Evolutionary conservation across 164 flowering plant genomes (phyloP), one percentile per base, ranked within the genome.

Genomic region (Dillenia suffruticosa): DNA sequence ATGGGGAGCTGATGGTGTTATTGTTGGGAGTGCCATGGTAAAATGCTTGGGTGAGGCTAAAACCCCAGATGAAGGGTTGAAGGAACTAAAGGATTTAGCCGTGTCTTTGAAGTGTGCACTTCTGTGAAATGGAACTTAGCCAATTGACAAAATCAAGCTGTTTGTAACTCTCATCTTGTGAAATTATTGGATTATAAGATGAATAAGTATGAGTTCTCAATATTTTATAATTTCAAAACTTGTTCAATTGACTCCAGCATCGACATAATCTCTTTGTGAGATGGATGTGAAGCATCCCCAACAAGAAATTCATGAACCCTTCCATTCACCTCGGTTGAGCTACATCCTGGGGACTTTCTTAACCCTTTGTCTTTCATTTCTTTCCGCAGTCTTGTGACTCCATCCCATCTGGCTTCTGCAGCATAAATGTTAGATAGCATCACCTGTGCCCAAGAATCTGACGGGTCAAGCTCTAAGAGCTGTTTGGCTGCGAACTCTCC

Each of bases 1-100:
- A 62, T 90, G 98, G 97, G 98, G 98, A 72, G 94, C 97, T 19
- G 98, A 90, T 74, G 98, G 97, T 43, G 96, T 90, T 63, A 93
- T 90, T 65, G 94, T 93, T 62, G 97, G 98, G 6, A 93, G 97
- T 73, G 98, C 97, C 11, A 85, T 85, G 77, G 97, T 90, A 63
- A 90, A 74, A 72, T 14, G 88, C 49, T 64, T 93, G 55, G 91
- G 85, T 5, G 95, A 84, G 15, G 92, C 98, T 3, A 77, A 77
- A 58, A 77, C 97, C 62, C 83, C 98, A 0, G 82, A 83, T 68
- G 87, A 86, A 81, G 94, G 96, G 10, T 68, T 93, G 70, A 84
- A 87, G 79, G 81, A 81, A 59, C 79, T 93, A 7, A 94, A 83
- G 65, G 63, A 5, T 46, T 88, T 85, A 65, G 79, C 91, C 63